Conservation (phyloP, 1,139 yeast genomes). For the Hanseniaspora sp. region DNA sequence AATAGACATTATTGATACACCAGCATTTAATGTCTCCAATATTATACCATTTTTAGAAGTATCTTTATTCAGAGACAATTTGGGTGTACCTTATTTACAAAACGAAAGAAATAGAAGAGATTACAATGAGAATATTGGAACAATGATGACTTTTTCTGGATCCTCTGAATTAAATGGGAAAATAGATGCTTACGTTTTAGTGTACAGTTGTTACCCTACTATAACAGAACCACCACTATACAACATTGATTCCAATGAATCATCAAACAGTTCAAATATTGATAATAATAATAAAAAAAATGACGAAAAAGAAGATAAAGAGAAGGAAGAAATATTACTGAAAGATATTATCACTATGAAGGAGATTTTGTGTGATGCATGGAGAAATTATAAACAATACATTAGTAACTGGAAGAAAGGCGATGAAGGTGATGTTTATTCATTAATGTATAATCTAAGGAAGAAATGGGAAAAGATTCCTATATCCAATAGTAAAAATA, state of each 20-base stretch:
- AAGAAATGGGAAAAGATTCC: slow-evolving; percentile 43
- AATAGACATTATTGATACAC: slow-evolving; percentile 61
- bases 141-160: slow-evolving; percentile 63
- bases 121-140: slow-evolving; percentile 44
- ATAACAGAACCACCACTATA: slow-evolving; percentile 41
- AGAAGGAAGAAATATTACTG: slow-evolving; percentile 38
- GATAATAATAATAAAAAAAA: slow-evolving; percentile 18
- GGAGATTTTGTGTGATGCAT: slow-evolving; percentile 40
- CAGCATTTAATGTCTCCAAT: slow-evolving; percentile 52
- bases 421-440: slow-evolving; percentile 54
- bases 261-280: background rate
- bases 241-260: slow-evolving; percentile 20
- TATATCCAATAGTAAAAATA: slow-evolving; percentile 19
- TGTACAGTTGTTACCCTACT: slow-evolving; percentile 57
- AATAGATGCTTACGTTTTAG: slow-evolving; percentile 60
- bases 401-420: slow-evolving; percentile 48
- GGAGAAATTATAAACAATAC: slow-evolving; percentile 54
- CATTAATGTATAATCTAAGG: slow-evolving; percentile 46
- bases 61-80: slow-evolving; percentile 44
- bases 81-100: slow-evolving; percentile 47
- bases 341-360: slow-evolving; percentile 44
- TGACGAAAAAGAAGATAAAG: slow-evolving; percentile 19
- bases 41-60: slow-evolving; percentile 66
- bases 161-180: slow-evolving; percentile 64
- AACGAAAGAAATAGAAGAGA: slow-evolving; percentile 53